Evolutionary conservation across 2,329 filamentous ascomycete genomes (phyloP).

Genomic region (Cladosporium sp.): DNA sequence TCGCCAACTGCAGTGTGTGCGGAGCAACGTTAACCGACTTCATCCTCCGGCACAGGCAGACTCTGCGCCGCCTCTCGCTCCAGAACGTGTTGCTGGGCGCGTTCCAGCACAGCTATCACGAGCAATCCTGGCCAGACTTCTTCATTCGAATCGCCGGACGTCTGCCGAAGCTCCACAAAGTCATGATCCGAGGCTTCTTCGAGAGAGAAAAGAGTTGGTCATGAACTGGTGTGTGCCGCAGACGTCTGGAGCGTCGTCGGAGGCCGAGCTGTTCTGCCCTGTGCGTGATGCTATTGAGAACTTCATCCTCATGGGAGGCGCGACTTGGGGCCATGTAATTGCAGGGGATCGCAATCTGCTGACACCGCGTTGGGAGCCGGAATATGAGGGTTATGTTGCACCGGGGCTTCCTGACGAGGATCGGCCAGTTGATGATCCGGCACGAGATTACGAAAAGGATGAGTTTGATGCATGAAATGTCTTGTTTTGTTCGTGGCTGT

Average conservation of each 20-base stretch:
- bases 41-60: background rate
- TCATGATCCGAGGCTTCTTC: too few species aligned
- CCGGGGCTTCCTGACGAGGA: background rate
- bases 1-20: background rate
- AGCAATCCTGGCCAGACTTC: background rate
- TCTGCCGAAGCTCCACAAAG: too few species aligned
- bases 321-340: background rate
- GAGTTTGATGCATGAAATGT: background rate
- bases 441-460: background rate
- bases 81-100: background rate
- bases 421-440: background rate
- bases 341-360: background rate
- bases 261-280: background rate
- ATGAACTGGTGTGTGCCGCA: too few species aligned
- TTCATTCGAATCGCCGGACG: too few species aligned
- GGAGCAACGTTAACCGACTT: background rate
- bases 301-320: background rate
- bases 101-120: too few species aligned
- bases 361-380: background rate
- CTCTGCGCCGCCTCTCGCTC: background rate
- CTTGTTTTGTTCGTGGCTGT: background rate
- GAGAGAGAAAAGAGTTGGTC: too few species aligned
- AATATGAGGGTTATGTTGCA: background rate
- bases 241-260: too few species aligned
- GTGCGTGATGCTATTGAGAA: background rate